phyloP scores from a whole-genome alignment of 73 alveolate genomes.

The Diophrys appendiculata region DNA sequence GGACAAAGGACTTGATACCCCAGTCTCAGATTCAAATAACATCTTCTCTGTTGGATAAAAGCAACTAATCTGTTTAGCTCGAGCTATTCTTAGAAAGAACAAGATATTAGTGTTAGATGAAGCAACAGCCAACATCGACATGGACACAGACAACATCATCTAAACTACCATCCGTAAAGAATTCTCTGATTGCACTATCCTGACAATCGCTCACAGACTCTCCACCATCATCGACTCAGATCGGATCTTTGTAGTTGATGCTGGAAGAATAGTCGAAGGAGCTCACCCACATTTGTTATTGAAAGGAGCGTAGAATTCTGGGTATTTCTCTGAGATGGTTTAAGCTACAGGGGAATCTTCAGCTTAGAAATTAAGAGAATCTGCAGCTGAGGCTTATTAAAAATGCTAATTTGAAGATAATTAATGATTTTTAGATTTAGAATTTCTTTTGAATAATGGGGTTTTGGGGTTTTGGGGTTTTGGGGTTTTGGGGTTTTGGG shows the following conservation, averaged over 20 bases:
- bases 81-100: constrained; percentile 71
- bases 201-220: constrained; percentile 82
- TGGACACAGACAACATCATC: constrained; percentile 71
- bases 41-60: constrained; percentile 68
- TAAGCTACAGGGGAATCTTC: neutral
- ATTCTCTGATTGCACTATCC: constrained; percentile 65
- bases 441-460: no score
- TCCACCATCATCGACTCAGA: constrained; percentile 72
- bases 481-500: no score
- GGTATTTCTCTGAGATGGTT: neutral
- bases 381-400: neutral
- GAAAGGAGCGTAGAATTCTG: constrained; percentile 4
- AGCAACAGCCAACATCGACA: constrained; percentile 83
- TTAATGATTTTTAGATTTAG: no score
- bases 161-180: constrained; percentile 58
- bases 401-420: neutral
- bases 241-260: constrained; percentile 69
- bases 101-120: constrained; percentile 79
- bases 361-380: neutral
- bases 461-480: no score
- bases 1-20: constrained; percentile 22
- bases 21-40: constrained; percentile 20
- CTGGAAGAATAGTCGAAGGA: constrained; percentile 39
- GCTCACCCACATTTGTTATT: neutral
- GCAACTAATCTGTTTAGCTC: constrained; percentile 78